These are phyloP conservation scores for Fusarium falciforme DNA, from an alignment of 2,329 filamentous ascomycete genomes.

Conservation along the genomic window DNA sequence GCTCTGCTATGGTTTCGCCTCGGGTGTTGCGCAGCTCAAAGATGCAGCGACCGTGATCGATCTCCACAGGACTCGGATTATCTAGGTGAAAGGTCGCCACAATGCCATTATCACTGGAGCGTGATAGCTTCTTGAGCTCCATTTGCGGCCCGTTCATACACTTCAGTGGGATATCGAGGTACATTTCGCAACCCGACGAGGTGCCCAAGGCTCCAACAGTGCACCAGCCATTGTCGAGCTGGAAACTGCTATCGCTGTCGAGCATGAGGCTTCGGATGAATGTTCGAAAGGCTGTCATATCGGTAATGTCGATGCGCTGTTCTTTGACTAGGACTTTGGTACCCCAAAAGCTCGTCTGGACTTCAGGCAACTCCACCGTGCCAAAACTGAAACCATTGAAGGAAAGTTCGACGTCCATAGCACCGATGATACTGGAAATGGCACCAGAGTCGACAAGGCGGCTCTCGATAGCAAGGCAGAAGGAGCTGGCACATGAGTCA, in stretches of 20 bases:
- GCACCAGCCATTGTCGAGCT: slow-evolving; percentile 46
- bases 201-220: slow-evolving; percentile 42
- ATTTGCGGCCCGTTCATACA: slow-evolving; percentile 43
- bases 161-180: slow-evolving; percentile 40
- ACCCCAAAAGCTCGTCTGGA: slow-evolving; percentile 44
- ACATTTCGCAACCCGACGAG: slow-evolving; percentile 34
- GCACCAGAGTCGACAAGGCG: slow-evolving; percentile 46
- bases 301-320: slow-evolving; percentile 44
- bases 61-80: slow-evolving; percentile 48
- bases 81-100: slow-evolving; percentile 38
- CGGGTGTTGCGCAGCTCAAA: slow-evolving; percentile 48
- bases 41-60: slow-evolving; percentile 45
- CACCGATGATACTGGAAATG: slow-evolving; percentile 45
- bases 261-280: slow-evolving; percentile 48
- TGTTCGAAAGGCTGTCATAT: slow-evolving; percentile 44
- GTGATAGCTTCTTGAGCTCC: slow-evolving; percentile 36
- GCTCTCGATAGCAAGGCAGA: slow-evolving; percentile 44
- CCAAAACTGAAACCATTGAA: slow-evolving; percentile 47
- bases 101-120: slow-evolving; percentile 26
- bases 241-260: slow-evolving; percentile 43
- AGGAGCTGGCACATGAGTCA: slow-evolving; percentile 41
- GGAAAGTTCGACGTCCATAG: slow-evolving; percentile 45
- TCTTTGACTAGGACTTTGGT: slow-evolving; percentile 41
- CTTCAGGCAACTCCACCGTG: slow-evolving; percentile 45
- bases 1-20: slow-evolving; percentile 40